Evolutionary conservation across 2,329 filamentous ascomycete genomes (phyloP).

Genomic region (Periconia sp.): DNA sequence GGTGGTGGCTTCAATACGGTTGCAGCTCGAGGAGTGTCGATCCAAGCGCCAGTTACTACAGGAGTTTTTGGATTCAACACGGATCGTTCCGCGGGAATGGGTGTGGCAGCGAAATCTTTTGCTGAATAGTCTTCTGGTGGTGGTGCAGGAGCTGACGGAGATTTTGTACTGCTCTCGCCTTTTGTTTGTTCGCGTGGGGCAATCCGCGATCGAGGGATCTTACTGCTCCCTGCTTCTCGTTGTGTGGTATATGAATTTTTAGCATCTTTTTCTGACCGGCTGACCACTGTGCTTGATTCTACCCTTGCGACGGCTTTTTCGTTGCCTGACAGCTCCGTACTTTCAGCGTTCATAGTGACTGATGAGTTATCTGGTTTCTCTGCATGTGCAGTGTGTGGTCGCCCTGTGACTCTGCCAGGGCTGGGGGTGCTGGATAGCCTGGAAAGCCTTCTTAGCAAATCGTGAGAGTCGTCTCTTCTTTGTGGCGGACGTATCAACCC

Average conservation of each 20-base stretch:
- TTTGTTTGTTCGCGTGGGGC: neutral
- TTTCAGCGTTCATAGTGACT: slow-evolving; percentile 9
- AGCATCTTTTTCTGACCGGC: slow-evolving; percentile 2
- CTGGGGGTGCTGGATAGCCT: slow-evolving; percentile 52
- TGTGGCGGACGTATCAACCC: slow-evolving; percentile 31
- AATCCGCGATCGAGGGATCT: slow-evolving; percentile 2
- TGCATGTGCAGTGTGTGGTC: slow-evolving; percentile 24
- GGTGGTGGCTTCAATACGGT: slow-evolving; percentile 17
- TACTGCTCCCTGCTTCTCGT: slow-evolving; percentile 2
- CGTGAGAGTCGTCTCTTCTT: slow-evolving; percentile 48
- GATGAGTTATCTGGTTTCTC: slow-evolving; percentile 17
- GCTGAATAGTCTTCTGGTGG: slow-evolving; percentile 5
- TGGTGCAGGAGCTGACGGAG: neutral
- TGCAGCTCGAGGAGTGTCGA: slow-evolving; percentile 48
- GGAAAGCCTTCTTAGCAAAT: slow-evolving; percentile 49
- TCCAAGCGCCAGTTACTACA: slow-evolving; percentile 51
- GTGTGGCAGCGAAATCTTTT: slow-evolving; percentile 27
- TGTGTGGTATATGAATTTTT: slow-evolving; percentile 1
- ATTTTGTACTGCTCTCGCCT: neutral
- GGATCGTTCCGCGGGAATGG: slow-evolving; percentile 26
- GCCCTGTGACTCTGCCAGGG: slow-evolving; percentile 32
- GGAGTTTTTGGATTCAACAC: slow-evolving; percentile 44
- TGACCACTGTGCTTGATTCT: neutral
- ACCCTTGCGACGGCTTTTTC: slow-evolving; percentile 1
- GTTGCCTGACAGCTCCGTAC: neutral